phyloP scores from a whole-genome alignment of 2,329 filamentous ascomycete genomes.

The Botrytis fragariae region DNA sequence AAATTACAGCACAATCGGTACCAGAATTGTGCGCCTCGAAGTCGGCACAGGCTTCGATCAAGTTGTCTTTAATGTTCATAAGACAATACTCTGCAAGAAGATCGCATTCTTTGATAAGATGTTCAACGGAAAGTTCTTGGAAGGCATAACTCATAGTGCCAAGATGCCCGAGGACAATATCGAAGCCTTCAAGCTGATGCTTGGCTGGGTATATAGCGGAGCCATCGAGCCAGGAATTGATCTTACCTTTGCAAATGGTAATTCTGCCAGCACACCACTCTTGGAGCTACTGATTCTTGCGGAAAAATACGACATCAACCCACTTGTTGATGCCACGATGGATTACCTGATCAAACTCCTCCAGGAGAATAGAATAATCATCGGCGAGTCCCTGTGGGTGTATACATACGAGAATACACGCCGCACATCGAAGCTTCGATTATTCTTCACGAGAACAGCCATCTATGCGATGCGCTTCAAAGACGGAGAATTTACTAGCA shows the following conservation, averaged over 20 bases:
- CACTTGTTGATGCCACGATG: neutral
- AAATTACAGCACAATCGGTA: neutral
- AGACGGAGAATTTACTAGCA: neutral
- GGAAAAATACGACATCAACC: neutral
- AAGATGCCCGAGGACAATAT: constrained; percentile 22
- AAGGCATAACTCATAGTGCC: neutral
- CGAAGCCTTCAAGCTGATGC: constrained; percentile 18
- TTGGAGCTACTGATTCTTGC: neutral
- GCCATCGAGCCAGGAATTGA: neutral
- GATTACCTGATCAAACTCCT: no score
- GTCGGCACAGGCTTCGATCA: neutral
- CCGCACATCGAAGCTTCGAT: neutral
- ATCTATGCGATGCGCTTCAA: neutral
- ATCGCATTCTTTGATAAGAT: constrained; percentile 26
- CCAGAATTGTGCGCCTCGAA: neutral
- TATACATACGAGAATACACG: neutral
- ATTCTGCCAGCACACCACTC: neutral
- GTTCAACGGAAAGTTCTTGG: constrained; percentile 19
- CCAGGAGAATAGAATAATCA: neutral
- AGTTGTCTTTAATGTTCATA: constrained; percentile 13
- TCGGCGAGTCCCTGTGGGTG: neutral
- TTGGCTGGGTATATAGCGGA: constrained; percentile 23
- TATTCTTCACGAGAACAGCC: neutral
- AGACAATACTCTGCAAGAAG: constrained; percentile 20
- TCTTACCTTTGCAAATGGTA: no score